Base-by-base conservation (phyloP, 2,329 filamentous ascomycete species). In the Geoglossum cookeanum region DNA sequence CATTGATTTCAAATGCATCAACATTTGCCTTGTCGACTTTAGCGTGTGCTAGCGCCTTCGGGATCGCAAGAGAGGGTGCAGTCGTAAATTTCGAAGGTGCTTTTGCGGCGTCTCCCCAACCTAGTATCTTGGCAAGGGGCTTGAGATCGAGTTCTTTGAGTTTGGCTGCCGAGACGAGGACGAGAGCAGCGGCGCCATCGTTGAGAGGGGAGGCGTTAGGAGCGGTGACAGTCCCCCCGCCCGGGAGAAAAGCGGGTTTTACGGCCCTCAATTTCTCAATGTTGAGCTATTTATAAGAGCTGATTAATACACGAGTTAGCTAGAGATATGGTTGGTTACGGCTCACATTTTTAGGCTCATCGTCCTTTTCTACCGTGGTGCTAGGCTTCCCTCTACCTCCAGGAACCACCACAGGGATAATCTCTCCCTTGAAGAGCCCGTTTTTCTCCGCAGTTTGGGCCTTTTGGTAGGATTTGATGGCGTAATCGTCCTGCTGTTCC, bases 1-100 rank as follows among this genome's bases (percentile, higher is more conserved):
- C 92, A 77, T 98, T 98, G 78, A 98, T 96, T 78, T 98, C 92
- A 71, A 92, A 98, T 64, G 82, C 92, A 67, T 97, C 91, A 59
- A 98, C 78, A 59, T 87, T 78, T 61, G 84, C 80, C 64, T 83
- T 78, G 58, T 81, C 79, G 61, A 98, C 74, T 61, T 87, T 86
- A 60, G 92, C 92, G 73, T 98, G 91, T 78, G 91, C 89, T 67
- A 98, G 80, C 59, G 92, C 92, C 78, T 97, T 98, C 69, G 92
- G 92, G 65, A 98, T 94, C 63, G 92, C 92, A 58, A 97, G 80
- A 22, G 92, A 80, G 8, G 92, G 92, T 7, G 92, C 85, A 54
- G 89, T 92, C 63, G 92, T 98, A 80, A 98, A 98, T 70, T 92
- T 92, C 74, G 84, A 86, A 45, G 92, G 91, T 68, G 87, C 81